Evolutionary conservation across 2,329 filamentous ascomycete species (phyloP).

Genomic region (Beauveria medogensis): DNA sequence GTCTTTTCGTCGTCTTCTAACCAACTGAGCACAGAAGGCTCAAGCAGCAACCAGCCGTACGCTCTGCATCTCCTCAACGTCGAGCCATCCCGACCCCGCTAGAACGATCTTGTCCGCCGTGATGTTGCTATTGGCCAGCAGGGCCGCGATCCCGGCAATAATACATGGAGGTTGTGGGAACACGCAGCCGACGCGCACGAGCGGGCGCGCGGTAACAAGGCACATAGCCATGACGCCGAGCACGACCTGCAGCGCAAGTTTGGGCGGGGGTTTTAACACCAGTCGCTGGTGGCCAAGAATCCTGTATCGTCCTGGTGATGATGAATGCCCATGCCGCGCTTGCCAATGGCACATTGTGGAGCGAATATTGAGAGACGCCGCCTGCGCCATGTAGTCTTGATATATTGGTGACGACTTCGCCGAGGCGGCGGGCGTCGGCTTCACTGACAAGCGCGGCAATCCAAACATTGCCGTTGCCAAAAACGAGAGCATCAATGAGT

Average conservation of each 20-base stretch:
- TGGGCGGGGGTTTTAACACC: constrained; percentile 19
- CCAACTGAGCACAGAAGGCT: not conserved
- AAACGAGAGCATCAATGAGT: constrained; percentile 16
- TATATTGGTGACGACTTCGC: constrained; percentile 17
- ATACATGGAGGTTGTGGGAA: constrained; percentile 23
- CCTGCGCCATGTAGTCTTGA: constrained; percentile 20
- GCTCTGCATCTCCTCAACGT: constrained; percentile 15
- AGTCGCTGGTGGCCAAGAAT: constrained; percentile 13
- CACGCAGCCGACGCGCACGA: constrained; percentile 17
- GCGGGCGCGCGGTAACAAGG: constrained; percentile 16
- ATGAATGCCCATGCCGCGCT: constrained; percentile 9
- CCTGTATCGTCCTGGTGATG: constrained; percentile 12
- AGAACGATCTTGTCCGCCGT: constrained; percentile 17
- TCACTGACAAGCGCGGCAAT: constrained; percentile 14
- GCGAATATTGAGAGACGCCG: constrained; percentile 19
- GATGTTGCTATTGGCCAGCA: constrained; percentile 21
- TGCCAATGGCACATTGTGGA: constrained; percentile 1
- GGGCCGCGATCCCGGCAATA: constrained; percentile 20
- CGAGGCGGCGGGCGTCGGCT: constrained; percentile 13
- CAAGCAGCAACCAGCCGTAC: not conserved
- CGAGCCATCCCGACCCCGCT: constrained; percentile 20
- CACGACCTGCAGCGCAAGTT: constrained; percentile 20
- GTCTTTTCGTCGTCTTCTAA: not conserved
- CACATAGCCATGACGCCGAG: constrained; percentile 22
- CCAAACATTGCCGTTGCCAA: constrained; percentile 10